Conservation (phyloP, 805 yeast genomes). For the Teunomyces stri region DNA sequence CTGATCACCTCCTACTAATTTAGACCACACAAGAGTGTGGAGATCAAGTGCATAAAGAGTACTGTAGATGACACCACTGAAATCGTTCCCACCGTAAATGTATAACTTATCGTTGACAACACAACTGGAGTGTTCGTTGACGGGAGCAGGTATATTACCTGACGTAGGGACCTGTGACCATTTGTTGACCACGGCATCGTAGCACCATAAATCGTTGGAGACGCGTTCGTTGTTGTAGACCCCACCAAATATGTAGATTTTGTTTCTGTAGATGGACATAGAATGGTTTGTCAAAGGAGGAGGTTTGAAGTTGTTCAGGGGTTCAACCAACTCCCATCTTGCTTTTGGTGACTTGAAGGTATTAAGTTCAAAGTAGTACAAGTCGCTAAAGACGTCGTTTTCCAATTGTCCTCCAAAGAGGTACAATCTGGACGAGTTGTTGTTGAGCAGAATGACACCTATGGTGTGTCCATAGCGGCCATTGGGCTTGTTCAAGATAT, state of each 20-base stretch:
- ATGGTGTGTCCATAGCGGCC: constrained; percentile 96
- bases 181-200: constrained; percentile 61
- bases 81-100: constrained; percentile 86
- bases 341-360: constrained; percentile 81
- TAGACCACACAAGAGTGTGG: constrained; percentile 68
- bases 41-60: constrained; percentile 75
- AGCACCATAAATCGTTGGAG: constrained; percentile 75
- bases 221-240: constrained; percentile 64
- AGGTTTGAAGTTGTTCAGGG: constrained; percentile 50
- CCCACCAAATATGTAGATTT: constrained; percentile 90
- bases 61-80: constrained; percentile 64
- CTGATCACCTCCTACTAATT: constrained; percentile 41
- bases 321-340: constrained; percentile 73
- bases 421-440: constrained; percentile 55
- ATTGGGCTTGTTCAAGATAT: constrained; percentile 60
- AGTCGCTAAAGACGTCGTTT: constrained; percentile 80
- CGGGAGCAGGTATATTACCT: constrained; percentile 79
- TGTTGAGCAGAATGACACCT: constrained; percentile 58
- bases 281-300: constrained; percentile 92
- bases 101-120: constrained; percentile 75
- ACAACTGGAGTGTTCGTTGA: constrained; percentile 89
- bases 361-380: constrained; percentile 82
- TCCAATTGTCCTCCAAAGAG: constrained; percentile 93
- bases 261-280: constrained; percentile 75
- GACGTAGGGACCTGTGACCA: constrained; percentile 73